Conservation (phyloP, 441 rosid species). For the Melastoma candidum region DNA sequence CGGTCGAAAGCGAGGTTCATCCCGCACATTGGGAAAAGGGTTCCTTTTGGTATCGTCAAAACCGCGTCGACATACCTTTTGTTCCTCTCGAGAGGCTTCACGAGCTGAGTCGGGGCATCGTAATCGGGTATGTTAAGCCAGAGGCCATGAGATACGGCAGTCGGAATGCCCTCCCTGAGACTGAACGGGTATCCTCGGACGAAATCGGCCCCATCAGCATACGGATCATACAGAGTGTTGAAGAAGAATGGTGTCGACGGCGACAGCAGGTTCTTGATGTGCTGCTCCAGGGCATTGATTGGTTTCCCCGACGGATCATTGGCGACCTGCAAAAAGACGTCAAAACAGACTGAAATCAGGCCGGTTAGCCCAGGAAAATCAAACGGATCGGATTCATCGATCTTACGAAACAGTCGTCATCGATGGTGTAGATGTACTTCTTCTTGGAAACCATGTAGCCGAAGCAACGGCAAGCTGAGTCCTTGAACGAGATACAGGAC, state of each 20-base stretch:
- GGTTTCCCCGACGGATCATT: conserved; percentile 25
- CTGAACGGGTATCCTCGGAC: conserved; percentile 36
- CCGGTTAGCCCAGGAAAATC: neutral
- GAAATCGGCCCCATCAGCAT: conserved; percentile 27
- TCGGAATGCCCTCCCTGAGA: conserved; percentile 26
- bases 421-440: conserved; percentile 32
- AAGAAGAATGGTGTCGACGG: conserved; percentile 36
- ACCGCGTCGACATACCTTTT: conserved; percentile 69
- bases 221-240: conserved; percentile 34
- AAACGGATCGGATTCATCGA: too few species aligned
- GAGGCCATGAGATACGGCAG: conserved; percentile 37
- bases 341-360: neutral
- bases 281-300: conserved; percentile 29
- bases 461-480: conserved; percentile 31
- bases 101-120: conserved; percentile 35
- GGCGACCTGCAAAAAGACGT: conserved; percentile 16
- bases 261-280: conserved; percentile 21
- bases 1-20: conserved; percentile 91
- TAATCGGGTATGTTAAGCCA: conserved; percentile 38
- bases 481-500: conserved; percentile 26
- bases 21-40: conserved; percentile 92
- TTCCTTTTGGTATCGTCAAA: conserved; percentile 86
- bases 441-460: conserved; percentile 31
- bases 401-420: conserved; percentile 32
- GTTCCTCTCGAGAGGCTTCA: conserved; percentile 32